Base-by-base conservation (phyloP, 306 rosid species). In the Lupinus albus region DNA sequence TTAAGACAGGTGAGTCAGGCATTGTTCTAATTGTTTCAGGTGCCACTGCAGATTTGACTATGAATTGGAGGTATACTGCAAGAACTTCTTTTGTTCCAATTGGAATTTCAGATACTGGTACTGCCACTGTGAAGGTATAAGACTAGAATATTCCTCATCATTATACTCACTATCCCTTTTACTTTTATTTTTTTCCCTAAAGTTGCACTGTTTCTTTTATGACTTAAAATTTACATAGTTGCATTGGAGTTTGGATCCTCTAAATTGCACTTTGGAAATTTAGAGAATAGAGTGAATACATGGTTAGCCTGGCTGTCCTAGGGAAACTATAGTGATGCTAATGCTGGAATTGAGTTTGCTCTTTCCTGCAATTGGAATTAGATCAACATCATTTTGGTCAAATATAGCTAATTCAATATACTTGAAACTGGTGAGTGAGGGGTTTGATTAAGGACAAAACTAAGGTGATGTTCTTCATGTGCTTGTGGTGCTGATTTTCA, bases 81-180 rank as follows among this genome's bases (percentile, higher is more conserved):
- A 73, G 78, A 20, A 72, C 84, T 75, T 84, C 88, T 89, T 73
- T 89, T 46, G 33, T 80, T 14, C 87, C 87, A 21, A 53, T 84
- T 73, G 84, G 82, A 36, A 79, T 89, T 64, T 78, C 95, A 4
- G 98, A 89, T 77, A 12, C 82, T 65, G 98, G 98, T 17, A 83
- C 53, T 1, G 96, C 98, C 28, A 75, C 84, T 68, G 84, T 84
- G 30, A 77, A 84, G 96, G 98, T 90, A 75, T 48, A 20, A 3
- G 17, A 21, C 21, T 48, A 54, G 41, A 65, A 69, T 76, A 67
- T 55, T 38, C 11, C 21, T 55, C 47, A 46, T 36, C 48, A 2
- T 30, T 45, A 68, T 61, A 5, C 51, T 30, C 35, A 25, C 30
- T 25, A 13, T 7, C 46, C 8, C 30, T 47, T 47, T 33, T 60